phyloP scores from a whole-genome alignment of 805 yeast genomes.

The Ogataea ramenticola region DNA sequence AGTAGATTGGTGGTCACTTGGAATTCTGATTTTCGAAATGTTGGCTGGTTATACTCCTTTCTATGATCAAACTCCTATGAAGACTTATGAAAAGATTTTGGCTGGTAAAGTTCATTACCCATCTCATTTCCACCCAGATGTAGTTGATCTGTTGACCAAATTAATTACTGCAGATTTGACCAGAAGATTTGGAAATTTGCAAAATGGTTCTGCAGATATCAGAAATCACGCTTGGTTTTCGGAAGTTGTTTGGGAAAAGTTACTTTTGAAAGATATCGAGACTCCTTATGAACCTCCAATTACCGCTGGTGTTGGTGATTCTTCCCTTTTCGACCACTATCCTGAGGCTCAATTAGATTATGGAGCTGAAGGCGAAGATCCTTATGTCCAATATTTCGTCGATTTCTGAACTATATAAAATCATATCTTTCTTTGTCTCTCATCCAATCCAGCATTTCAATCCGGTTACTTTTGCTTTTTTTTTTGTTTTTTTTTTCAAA shows the following conservation, averaged over 20 bases:
- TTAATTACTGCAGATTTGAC: constrained; percentile 50
- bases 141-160: constrained; percentile 40
- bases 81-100: constrained; percentile 52
- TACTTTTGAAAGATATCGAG: constrained; percentile 48
- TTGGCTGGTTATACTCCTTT: constrained; percentile 57
- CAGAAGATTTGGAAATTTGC: constrained; percentile 48
- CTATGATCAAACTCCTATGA: constrained; percentile 57
- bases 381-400: constrained; percentile 49
- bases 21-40: constrained; percentile 55
- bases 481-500: not conserved
- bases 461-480: not conserved
- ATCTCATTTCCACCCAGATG: constrained; percentile 46
- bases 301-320: constrained; percentile 58
- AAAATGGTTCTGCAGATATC: constrained; percentile 51
- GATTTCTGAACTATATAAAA: constrained; percentile 41
- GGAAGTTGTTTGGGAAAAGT: constrained; percentile 56
- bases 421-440: not conserved
- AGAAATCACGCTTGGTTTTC: constrained; percentile 52
- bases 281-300: constrained; percentile 62
- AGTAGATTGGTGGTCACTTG: constrained; percentile 63
- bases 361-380: constrained; percentile 70
- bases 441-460: not conserved
- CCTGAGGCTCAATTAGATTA: constrained; percentile 82
- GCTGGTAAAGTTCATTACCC: constrained; percentile 49
- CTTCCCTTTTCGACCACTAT: constrained; percentile 58